Evolutionary conservation across 2,329 filamentous ascomycete species (phyloP).

Genomic region (Cytospora chrysosperma): DNA sequence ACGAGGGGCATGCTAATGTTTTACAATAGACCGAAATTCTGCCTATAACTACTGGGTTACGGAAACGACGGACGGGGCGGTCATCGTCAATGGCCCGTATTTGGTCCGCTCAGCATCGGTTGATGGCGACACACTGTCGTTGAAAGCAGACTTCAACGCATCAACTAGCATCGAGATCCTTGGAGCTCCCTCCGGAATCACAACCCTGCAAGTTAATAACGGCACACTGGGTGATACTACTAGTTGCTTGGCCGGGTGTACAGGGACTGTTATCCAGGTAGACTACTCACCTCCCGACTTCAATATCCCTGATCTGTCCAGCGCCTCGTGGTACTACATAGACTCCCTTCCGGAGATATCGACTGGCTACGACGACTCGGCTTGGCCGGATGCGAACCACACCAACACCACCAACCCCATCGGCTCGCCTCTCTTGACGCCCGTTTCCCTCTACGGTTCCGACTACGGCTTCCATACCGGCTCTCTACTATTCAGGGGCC

Average conservation of each 20-base stretch:
- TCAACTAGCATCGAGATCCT: slow-evolving; percentile 69
- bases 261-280: slow-evolving; percentile 48
- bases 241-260: slow-evolving; percentile 40
- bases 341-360: slow-evolving; percentile 71
- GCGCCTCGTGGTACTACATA: slow-evolving; percentile 65
- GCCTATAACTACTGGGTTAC: slow-evolving; percentile 71
- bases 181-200: slow-evolving; percentile 52
- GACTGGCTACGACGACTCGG: slow-evolving; percentile 63
- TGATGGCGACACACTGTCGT: slow-evolving; percentile 52
- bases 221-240: slow-evolving; percentile 38
- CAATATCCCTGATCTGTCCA: slow-evolving; percentile 55
- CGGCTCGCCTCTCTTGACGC: slow-evolving; percentile 53
- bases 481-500: slow-evolving; percentile 63
- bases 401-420: slow-evolving; percentile 61
- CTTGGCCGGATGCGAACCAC: slow-evolving; percentile 62
- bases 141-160: slow-evolving; percentile 71
- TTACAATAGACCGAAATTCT: slow-evolving; percentile 44
- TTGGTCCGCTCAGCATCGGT: slow-evolving; percentile 61
- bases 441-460: slow-evolving; percentile 60
- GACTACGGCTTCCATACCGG: slow-evolving; percentile 72
- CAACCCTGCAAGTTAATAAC: slow-evolving; percentile 46
- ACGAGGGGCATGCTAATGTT: not conserved
- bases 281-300: slow-evolving; percentile 50
- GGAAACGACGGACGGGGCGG: slow-evolving; percentile 39
- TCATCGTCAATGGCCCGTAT: slow-evolving; percentile 64